Evolutionary conservation across 1,284 basidiomycete genomes (phyloP).

Genomic region (Mrakiaceae sp.): DNA sequence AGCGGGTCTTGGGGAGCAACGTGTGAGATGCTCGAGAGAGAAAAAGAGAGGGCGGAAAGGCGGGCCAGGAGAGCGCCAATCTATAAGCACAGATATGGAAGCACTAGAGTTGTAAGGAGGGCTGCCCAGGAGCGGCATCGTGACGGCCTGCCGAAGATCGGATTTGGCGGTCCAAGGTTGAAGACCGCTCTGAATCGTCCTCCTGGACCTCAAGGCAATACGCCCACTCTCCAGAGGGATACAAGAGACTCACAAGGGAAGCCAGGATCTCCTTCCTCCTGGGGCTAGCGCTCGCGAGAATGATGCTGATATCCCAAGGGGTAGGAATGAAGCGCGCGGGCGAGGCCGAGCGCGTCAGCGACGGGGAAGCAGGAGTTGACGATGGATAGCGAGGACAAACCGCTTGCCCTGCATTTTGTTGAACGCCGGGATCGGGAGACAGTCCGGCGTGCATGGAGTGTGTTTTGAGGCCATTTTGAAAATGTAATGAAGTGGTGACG

Average conservation of each 20-base stretch:
- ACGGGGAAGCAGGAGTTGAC: background rate
- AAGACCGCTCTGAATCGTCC: too few relatives aligned
- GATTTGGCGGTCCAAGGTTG: too few relatives aligned
- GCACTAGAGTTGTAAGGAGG: slow-evolving; percentile 19
- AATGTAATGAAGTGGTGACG: too few relatives aligned
- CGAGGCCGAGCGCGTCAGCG: background rate
- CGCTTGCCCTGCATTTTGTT: slow-evolving; percentile 57
- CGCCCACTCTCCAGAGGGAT: too few relatives aligned
- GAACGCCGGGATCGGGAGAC: slow-evolving; percentile 53
- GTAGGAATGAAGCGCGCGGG: slow-evolving; percentile 14
- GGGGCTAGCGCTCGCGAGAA: slow-evolving; percentile 77
- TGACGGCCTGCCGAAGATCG: too few relatives aligned
- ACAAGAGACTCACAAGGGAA: slow-evolving; percentile 50
- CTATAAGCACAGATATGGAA: too few relatives aligned
- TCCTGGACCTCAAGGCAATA: too few relatives aligned
- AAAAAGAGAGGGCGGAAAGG: slow-evolving; percentile 1
- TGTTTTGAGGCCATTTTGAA: too few relatives aligned
- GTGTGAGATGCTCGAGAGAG: background rate
- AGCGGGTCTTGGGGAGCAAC: background rate
- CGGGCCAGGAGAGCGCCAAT: slow-evolving; percentile 22
- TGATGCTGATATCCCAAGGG: slow-evolving; percentile 34
- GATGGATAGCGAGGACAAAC: background rate
- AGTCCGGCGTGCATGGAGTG: too few relatives aligned
- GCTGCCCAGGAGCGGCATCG: too few relatives aligned
- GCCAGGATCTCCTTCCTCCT: slow-evolving; percentile 74